Percentiles rank a stretch among this genome's conserved stretches.
Conservation (phyloP, 805 yeast species). For the Clavispora fructus region DNA sequence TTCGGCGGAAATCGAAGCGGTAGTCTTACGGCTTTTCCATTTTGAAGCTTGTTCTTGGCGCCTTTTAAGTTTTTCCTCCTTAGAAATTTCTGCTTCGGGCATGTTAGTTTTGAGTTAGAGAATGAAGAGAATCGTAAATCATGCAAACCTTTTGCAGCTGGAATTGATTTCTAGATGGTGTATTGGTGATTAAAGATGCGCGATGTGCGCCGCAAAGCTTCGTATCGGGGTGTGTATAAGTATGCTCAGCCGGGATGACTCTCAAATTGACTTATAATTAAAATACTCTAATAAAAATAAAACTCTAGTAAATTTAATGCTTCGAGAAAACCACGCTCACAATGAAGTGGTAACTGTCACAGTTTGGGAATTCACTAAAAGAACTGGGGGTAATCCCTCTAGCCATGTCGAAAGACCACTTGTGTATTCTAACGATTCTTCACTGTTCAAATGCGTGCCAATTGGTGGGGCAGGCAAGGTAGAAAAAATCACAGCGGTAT, state of each 20-base stretch:
- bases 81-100: constrained; percentile 12
- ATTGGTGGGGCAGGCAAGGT: constrained; percentile 85
- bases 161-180: not conserved
- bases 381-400: constrained; percentile 72
- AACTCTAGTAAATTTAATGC: not conserved
- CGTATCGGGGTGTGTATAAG: too few relatives aligned
- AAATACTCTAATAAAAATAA: too few relatives aligned
- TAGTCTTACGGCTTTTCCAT: constrained; percentile 56
- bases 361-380: constrained; percentile 84
- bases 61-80: constrained; percentile 29
- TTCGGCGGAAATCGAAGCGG: constrained; percentile 8
- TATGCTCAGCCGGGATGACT: too few relatives aligned
- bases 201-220: not conserved
- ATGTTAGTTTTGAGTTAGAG: constrained; percentile 9
- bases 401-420: constrained; percentile 77
- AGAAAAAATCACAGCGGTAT: constrained; percentile 73
- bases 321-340: constrained; percentile 21
- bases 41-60: constrained; percentile 52
- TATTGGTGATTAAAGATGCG: not conserved
- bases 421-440: constrained; percentile 69
- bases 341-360: constrained; percentile 95
- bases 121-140: not conserved
- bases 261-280: too few relatives aligned
- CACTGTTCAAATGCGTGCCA: constrained; percentile 71
- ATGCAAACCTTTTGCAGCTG: not conserved